Base-by-base conservation (phyloP, 164 flowering plant species). In the Stephania yunnanensis region DNA sequence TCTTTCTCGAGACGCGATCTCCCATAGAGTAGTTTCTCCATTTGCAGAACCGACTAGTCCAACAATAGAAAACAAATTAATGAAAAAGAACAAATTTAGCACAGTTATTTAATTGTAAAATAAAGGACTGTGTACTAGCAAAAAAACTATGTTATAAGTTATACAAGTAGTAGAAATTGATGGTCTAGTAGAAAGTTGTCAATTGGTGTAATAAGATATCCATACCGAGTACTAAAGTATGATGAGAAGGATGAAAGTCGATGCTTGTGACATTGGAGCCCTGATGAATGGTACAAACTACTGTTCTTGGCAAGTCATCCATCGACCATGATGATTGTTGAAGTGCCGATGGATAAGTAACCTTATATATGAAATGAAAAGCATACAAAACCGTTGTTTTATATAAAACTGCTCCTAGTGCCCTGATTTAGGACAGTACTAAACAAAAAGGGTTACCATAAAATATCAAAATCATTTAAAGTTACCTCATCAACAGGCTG, bases 221-320 rank as follows among this genome's bases (percentile, higher is more conserved):
- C 79, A 71, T 86, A 89, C 98, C 97, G 74, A 95, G 88, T 81
- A 95, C 91, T 73, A 89, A 71, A 12, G 90, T 88, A 5, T 85
- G 90, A 46, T 87, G 94, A 70, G 90, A 81, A 74, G 98, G 98
- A 84, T 93, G 94, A 75, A 92, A 95, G 81, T 95, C 98, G 91
- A 95, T 85, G 97, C 95, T 93, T 50, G 84, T 88, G 70, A 91
- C 93, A 75, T 83, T 42, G 50, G 94, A 88, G 73, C 97, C 97
- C 73, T 90, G 97, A 80, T 84, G 87, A 79, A 91, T 66, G 68
- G 86, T 81, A 70, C 90, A 79, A 74, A 88, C 91, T 58, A 93
- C 92, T 17, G 82, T 85, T 78, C 87, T 88, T 12, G 98, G 97
- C 80, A 95, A 82, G 82, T 92, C 97, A 73, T 92, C 98, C 65